These are phyloP conservation scores for Xerocomus cyaneibrunnescens DNA, from an alignment of 1,284 basidiomycete species.

Conservation along the genomic window DNA sequence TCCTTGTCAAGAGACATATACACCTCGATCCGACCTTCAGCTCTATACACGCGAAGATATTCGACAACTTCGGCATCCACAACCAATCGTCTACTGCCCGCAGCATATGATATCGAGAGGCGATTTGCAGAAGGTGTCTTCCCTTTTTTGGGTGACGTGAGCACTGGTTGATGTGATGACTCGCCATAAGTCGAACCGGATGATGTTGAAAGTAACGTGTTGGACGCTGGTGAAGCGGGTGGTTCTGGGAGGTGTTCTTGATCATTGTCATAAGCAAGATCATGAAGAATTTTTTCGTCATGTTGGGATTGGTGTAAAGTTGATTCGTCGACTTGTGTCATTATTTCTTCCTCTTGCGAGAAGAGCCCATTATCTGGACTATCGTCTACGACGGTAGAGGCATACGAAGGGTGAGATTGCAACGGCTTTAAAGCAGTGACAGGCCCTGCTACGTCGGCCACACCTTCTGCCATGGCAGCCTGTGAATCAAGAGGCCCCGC, in stretches of 20 bases:
- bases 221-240: constrained; percentile 54
- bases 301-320: constrained; percentile 7
- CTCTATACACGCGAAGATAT: constrained; percentile 76
- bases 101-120: constrained; percentile 94
- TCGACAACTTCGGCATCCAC: constrained; percentile 88
- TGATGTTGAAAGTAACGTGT: constrained; percentile 49
- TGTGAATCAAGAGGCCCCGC: constrained; percentile 43
- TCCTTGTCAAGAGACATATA: constrained; percentile 57
- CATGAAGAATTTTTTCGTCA: constrained; percentile 17
- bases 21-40: constrained; percentile 86
- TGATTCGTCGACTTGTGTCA: constrained; percentile 14
- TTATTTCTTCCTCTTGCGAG: constrained; percentile 32
- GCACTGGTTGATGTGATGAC: constrained; percentile 17
- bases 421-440: constrained; percentile 32
- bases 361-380: constrained; percentile 37
- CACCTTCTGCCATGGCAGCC: constrained; percentile 23
- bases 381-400: constrained; percentile 50
- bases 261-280: constrained; percentile 30
- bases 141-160: constrained; percentile 22
- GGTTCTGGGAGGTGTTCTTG: constrained; percentile 55
- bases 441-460: constrained; percentile 6
- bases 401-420: constrained; percentile 42
- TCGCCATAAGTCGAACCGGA: constrained; percentile 47
- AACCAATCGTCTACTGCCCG: constrained; percentile 81
- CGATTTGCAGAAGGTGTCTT: constrained; percentile 68